phyloP scores from a whole-genome alignment of 208 protist genomes.

The Phytomonas francai region DNA sequence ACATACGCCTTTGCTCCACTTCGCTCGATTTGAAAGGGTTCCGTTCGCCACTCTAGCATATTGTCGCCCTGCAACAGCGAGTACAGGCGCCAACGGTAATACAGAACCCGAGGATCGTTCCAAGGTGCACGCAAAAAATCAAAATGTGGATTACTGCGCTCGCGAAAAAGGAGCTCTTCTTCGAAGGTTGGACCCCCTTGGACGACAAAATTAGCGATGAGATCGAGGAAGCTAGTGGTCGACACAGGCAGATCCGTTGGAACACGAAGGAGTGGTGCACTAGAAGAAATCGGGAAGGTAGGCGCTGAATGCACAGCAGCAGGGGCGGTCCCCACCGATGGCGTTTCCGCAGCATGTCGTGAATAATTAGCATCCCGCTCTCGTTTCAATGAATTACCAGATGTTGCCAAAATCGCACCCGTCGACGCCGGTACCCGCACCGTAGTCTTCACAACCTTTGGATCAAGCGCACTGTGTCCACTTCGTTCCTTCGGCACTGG shows the following conservation, averaged over 20 bases:
- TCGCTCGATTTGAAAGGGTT: slow-evolving; percentile 70
- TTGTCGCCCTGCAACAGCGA: slow-evolving; percentile 74
- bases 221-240: slow-evolving; percentile 50
- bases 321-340: background rate
- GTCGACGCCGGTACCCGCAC: background rate
- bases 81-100: slow-evolving; percentile 86
- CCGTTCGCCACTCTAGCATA: slow-evolving; percentile 50
- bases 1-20: slow-evolving; percentile 33
- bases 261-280: slow-evolving; percentile 19
- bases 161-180: slow-evolving; percentile 66
- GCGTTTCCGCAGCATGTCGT: background rate
- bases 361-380: background rate
- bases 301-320: background rate
- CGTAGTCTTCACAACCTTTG: background rate
- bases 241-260: slow-evolving; percentile 43
- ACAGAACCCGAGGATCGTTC: slow-evolving; percentile 48
- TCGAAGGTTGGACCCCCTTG: slow-evolving; percentile 68
- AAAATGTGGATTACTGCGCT: slow-evolving; percentile 59
- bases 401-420: background rate
- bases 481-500: background rate
- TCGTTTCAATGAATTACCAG: background rate
- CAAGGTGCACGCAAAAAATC: slow-evolving; percentile 46
- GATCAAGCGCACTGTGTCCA: background rate
- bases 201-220: slow-evolving; percentile 50
- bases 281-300: background rate